A percentile compares a stretch with the other conserved stretches of the same genome.
Evolutionary conservation across 2,329 filamentous ascomycete species (phyloP).

Genomic region (Kalmusia sp.): DNA sequence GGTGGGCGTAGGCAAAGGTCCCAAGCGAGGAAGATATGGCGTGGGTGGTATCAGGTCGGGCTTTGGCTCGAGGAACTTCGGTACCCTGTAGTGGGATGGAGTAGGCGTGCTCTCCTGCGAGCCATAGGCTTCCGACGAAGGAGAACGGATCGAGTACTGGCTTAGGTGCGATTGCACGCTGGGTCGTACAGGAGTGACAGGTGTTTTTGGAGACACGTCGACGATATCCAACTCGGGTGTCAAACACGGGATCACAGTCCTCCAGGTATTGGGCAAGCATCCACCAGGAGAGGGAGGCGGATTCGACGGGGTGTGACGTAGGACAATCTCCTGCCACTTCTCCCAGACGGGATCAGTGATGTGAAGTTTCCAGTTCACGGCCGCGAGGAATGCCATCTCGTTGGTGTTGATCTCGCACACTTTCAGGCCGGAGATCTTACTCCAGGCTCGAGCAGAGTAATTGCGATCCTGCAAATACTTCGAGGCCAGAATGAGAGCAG

Average conservation of each 20-base stretch:
- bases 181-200: conserved; percentile 34
- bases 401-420: conserved; percentile 96
- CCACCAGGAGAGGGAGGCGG: conserved; percentile 49
- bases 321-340: conserved; percentile 90
- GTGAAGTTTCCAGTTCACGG: conserved; percentile 94
- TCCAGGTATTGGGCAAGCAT: conserved; percentile 51
- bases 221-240: conserved; percentile 64
- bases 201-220: conserved; percentile 45
- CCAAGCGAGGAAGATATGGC: conserved; percentile 62
- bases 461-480: conserved; percentile 99
- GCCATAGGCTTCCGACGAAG: conserved; percentile 31
- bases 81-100: conserved; percentile 48
- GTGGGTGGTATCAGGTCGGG: conserved; percentile 58
- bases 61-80: conserved; percentile 60
- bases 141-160: conserved; percentile 29
- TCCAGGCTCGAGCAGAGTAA: conserved; percentile 97
- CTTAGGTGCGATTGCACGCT: conserved; percentile 32
- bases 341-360: conserved; percentile 89
- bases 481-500: conserved; percentile 91
- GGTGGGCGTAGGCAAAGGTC: conserved; percentile 66
- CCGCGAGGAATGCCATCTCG: conserved; percentile 87
- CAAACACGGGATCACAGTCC: conserved; percentile 60
- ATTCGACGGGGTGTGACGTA: conserved; percentile 76
- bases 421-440: conserved; percentile 96
- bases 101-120: conserved; percentile 54